Evolutionary conservation across 352 stramenopile species (phyloP), one percentile per base, ranked within the genome.

Genomic region (Phytophthora europaea): DNA sequence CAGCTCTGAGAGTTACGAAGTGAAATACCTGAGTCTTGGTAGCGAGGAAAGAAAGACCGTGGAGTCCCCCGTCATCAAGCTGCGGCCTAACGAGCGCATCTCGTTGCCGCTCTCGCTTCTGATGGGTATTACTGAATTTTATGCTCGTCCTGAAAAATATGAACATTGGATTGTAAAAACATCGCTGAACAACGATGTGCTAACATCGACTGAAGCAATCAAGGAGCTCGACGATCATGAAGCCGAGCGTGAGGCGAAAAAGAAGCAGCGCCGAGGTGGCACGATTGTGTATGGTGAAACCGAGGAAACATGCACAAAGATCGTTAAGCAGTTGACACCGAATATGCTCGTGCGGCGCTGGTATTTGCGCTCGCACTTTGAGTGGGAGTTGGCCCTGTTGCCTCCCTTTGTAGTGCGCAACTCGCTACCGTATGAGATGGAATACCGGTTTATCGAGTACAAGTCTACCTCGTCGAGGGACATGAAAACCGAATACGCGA

Each of bases 361-460:
- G 88, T 76, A 91, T 63, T 56, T 94, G 18, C 85, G 80, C n/a
- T 86, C 85, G 5, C 80, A 93, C 63, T 89, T 95, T 38, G 87
- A 95, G 61, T 97, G 84, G 84, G 90, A 97, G 69, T 66, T 95
- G 5, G 87, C 85, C 6, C 64, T 97, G 13, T 38, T 95, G 12
- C 85, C 90, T 61, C 78, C 86, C n/a, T 94, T 97, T 60, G 86
- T 95, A 13, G 80, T 97, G 20, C 90, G 88, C n/a, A 97, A 97
- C 67, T 93, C 90, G 43, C 67, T 97, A 33, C 90, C 90, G 31
- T 97, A 97, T 70, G 81, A 87, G 54, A 76, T 97, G 53, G 88
- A 97, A 54, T 97, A 94, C 68, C 84, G 88, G 2, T 95, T 95
- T 65, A 75, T 95, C 3, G 90, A 97, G 62, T 97, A 97, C 79